Conservation (phyloP, 345 rosid genomes). For the Lepidium sativum region DNA sequence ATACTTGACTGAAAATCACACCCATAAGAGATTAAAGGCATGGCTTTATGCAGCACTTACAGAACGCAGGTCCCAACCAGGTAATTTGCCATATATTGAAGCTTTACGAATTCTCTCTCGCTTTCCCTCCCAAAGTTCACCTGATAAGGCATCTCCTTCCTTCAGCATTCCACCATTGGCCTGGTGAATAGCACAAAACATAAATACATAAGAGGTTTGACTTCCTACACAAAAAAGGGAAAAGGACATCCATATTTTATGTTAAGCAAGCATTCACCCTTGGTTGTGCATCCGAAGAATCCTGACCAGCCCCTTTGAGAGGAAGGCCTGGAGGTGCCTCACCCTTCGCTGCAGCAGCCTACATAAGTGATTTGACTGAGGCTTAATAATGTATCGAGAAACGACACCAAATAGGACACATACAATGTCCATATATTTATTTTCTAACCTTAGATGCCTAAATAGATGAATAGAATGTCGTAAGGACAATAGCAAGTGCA, state of each 20-base stretch:
- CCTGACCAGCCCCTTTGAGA: slow-evolving; percentile 94
- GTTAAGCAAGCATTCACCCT: slow-evolving; percentile 39
- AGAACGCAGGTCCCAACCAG: slow-evolving; percentile 94
- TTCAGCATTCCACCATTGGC: slow-evolving; percentile 68
- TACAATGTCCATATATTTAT: neutral
- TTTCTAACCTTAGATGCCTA: neutral
- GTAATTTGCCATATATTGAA: slow-evolving; percentile 70
- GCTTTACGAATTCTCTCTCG: slow-evolving; percentile 72
- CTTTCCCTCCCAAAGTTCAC: slow-evolving; percentile 89
- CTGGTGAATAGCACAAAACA: too few species aligned
- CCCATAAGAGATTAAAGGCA: too few species aligned
- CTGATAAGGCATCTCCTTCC: slow-evolving; percentile 88
- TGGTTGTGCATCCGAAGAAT: slow-evolving; percentile 80
- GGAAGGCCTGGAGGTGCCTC: slow-evolving; percentile 99
- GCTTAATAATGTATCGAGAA: neutral
- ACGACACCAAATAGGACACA: neutral
- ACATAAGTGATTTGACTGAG: slow-evolving; percentile 21
- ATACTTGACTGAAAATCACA: too few species aligned
- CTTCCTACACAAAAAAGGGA: too few species aligned
- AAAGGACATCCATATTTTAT: neutral
- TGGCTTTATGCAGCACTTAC: slow-evolving; percentile 50
- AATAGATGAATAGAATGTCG: neutral
- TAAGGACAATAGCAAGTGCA: neutral
- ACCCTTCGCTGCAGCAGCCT: slow-evolving; percentile 99
- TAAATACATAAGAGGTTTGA: too few species aligned